Evolutionary conservation across 257 asterid species (phyloP).

Genomic region (Hygrophila difformis): DNA sequence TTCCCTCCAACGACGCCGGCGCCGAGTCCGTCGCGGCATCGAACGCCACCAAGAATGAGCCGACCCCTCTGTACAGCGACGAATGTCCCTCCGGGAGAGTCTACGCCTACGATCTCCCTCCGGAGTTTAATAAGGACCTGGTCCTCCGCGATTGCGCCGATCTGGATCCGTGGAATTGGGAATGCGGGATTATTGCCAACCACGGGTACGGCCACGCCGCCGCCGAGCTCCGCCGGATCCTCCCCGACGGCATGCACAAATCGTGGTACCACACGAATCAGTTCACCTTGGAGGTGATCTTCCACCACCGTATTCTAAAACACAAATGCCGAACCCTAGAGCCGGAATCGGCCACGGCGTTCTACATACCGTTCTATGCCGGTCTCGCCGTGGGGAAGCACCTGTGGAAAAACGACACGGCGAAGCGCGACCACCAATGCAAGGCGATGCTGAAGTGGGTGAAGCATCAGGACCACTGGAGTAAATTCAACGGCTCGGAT

Average conservation of each 20-base stretch:
- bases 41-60: conserved; percentile 6
- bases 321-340: conserved; percentile 61
- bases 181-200: conserved; percentile 67
- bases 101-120: conserved; percentile 67
- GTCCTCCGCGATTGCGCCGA: conserved; percentile 48
- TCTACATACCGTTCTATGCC: conserved; percentile 87
- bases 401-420: conserved; percentile 43
- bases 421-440: conserved; percentile 49
- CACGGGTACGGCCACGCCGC: conserved; percentile 76
- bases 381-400: conserved; percentile 65
- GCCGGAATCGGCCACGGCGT: conserved; percentile 76
- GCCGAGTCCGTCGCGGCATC: too few relatives aligned
- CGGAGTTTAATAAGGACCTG: conserved; percentile 48
- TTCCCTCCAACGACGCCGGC: conserved; percentile 7
- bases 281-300: conserved; percentile 56
- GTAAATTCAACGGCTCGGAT: conserved; percentile 59
- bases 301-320: conserved; percentile 54
- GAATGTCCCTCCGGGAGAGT: conserved; percentile 72
- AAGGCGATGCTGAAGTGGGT: conserved; percentile 57
- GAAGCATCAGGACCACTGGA: conserved; percentile 43
- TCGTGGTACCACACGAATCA: conserved; percentile 91
- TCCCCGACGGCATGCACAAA: conserved; percentile 46
- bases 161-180: conserved; percentile 79
- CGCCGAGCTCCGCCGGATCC: conserved; percentile 37
- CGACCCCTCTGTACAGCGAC: conserved; percentile 23